Evolutionary conservation across 116 monocot species (phyloP).

Genomic region (Zostera marina): DNA sequence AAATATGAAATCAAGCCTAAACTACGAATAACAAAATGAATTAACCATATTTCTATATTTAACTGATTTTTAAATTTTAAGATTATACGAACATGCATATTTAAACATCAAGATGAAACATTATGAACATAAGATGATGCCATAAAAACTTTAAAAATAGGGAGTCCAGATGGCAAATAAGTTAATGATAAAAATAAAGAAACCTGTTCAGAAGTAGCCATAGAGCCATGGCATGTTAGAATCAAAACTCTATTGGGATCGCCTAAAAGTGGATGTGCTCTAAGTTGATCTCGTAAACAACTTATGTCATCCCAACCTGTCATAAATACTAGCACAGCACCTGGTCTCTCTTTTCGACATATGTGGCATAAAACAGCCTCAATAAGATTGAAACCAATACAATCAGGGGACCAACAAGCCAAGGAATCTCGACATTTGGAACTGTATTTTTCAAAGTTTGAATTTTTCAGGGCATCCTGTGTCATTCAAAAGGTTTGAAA

Average conservation of each 20-base stretch:
- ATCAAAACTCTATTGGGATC: conserved; percentile 90
- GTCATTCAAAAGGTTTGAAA: conserved; percentile 5
- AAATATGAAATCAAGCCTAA: no score
- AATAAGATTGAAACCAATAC: conserved; percentile 97
- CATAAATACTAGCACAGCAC: conserved; percentile 99
- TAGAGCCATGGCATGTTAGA: conserved; percentile 96
- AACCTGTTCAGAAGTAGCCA: conserved; percentile 99
- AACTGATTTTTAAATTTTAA: no score
- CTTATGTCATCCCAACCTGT: conserved; percentile 99
- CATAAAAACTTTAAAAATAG: no score
- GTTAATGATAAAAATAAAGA: neutral
- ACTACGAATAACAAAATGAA: no score
- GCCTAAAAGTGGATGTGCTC: conserved; percentile 91
- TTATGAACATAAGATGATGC: no score
- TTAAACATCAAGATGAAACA: no score
- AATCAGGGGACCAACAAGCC: conserved; percentile 86
- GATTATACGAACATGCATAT: no score
- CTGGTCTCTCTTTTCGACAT: conserved; percentile 76
- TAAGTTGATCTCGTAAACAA: conserved; percentile 89
- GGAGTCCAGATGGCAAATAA: neutral
- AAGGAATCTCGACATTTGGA: conserved; percentile 88
- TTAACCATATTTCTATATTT: no score
- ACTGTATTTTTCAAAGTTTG: conserved; percentile 74
- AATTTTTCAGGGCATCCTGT: conserved; percentile 74
- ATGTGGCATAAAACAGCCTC: conserved; percentile 98